Base-by-base conservation (phyloP, 768 basidiomycete species). In the Mycena leptocephala region DNA sequence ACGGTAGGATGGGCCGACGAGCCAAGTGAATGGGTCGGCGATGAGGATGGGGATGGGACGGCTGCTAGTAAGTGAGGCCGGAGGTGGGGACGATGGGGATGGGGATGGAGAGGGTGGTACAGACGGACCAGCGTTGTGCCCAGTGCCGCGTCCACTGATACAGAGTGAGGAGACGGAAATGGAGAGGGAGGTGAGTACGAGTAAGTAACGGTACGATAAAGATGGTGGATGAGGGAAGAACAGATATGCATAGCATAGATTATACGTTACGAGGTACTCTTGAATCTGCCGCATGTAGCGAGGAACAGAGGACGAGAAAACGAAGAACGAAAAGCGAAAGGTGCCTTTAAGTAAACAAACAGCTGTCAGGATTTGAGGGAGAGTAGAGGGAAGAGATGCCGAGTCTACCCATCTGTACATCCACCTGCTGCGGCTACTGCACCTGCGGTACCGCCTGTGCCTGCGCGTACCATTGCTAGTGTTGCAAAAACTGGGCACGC, bases 381-480 rank as follows among this genome's bases (percentile, higher is more conserved):
- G 5, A 14, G n/a, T 26, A 56, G 16, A 26, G 26, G 28, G 18
- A 26, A 16, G 10, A 37, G n/a, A 39, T 37, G 9, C 22, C 30
- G 39, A 14, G 13, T 22, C 35, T 72, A 7, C 75, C 70, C 75
- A 76, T 76, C 55, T 76, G 78, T 55, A 70, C 76, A 22, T 80
- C 75, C 22, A 66, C 75, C 51, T 70, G 71, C 63, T 53, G n/a
- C n/a, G n/a, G 39, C 39, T 84, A 80, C 33, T 80, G 82, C 62
- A 83, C 84, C 61, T 83, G 81, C 30, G 83, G 83, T 46, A 79
- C 80, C 48, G 79, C 78, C 59, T 85, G 85, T 66, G 87, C 84
- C 39, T 64, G 78, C 56, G 80, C 80, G 30, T 70, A 71, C 70
- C 75, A 76, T 58, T 76, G 75, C 48, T 76, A 70, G 18, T 76